Base-by-base conservation (phyloP, 257 asterid species). In the Anisodus tanguticus region DNA sequence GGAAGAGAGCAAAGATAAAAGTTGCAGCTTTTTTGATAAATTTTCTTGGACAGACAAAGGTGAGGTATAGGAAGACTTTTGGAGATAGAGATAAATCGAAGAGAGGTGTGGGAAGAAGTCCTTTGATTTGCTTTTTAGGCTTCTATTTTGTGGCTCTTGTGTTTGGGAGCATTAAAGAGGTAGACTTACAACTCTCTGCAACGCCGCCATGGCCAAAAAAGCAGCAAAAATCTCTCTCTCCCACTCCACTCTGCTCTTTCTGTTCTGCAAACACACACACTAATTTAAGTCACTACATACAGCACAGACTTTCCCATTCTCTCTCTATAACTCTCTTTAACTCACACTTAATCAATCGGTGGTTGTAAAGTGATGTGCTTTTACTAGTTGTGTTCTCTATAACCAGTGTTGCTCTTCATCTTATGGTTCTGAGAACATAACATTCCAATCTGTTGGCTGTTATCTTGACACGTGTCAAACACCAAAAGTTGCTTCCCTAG, bases 121-220 rank as follows among this genome's bases (percentile, higher is more conserved):
- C 86, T 78, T 78, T 83, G 84, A 69, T 62, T 67, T 51, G 66
- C 88, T 54, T 70, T 68, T 70, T 49, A 17, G 79, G 70, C 88
- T 88, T 91, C 85, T 87, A 90, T 90, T 90, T 83, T 90, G 89
- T 87, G 89, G 93, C 86, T 88, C 83, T 84, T 84, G 81, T 71
- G 84, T 41, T 22, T 22, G 80, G 82, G 54, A 83, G 91, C 93
- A 91, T 91, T 93, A 88, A 94, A 88, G 88, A 87, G 87, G 90
- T 63, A 66, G 94, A 93, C 91, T 90, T 91, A 93, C 90, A 94
- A 95, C 88, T 90, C 88, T 89, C 98, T 94, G 97, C 92, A 90
- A 92, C 97, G 97, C 98, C 97, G 98, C 95, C 98, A 94, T 89
- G 89, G 90, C 88, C 87, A 86, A 60, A 85, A 91, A 94, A 92